Evolutionary conservation across 352 stramenopile genomes (phyloP).

Genomic region (Phytophthora tubulina): DNA sequence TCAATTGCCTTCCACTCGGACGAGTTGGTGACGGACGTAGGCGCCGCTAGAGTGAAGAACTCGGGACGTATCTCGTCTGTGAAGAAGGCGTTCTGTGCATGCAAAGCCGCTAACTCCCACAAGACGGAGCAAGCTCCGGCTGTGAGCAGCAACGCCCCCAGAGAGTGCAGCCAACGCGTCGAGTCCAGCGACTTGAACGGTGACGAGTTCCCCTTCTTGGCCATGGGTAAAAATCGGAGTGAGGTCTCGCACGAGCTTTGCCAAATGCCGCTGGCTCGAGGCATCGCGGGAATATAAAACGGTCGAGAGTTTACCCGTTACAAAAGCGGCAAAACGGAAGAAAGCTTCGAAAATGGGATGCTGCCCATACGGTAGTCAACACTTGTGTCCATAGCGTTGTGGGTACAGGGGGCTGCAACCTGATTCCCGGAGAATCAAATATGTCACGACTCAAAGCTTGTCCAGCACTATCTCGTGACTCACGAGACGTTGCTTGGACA

Average conservation of each 20-base stretch:
- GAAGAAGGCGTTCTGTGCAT: conserved; percentile 27
- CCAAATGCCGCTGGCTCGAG: not conserved
- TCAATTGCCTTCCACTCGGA: conserved; percentile 31
- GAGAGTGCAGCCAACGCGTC: conserved; percentile 37
- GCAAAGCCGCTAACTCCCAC: conserved; percentile 37
- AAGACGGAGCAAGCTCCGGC: conserved; percentile 30
- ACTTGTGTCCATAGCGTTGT: too few species aligned
- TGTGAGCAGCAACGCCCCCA: conserved; percentile 30
- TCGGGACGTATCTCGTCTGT: conserved; percentile 27
- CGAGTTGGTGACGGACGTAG: conserved; percentile 16
- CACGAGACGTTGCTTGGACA: too few species aligned
- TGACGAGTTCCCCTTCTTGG: conserved; percentile 13
- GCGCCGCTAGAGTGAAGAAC: conserved; percentile 30
- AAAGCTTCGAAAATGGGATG: not conserved
- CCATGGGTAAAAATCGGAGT: conserved; percentile 6
- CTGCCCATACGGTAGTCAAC: not conserved
- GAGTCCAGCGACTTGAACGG: conserved; percentile 17
- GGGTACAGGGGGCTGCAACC: too few species aligned
- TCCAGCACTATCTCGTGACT: too few species aligned
- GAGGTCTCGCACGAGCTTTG: conserved; percentile 4
- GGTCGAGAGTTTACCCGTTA: conserved; percentile 22
- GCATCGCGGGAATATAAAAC: conserved; percentile 33
- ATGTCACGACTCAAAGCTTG: too few species aligned
- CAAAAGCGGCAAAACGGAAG: not conserved
- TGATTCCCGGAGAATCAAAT: too few species aligned